Evolutionary conservation across 176 grass and related monocot species (phyloP).

Genomic region (Saccharum officinarum): DNA sequence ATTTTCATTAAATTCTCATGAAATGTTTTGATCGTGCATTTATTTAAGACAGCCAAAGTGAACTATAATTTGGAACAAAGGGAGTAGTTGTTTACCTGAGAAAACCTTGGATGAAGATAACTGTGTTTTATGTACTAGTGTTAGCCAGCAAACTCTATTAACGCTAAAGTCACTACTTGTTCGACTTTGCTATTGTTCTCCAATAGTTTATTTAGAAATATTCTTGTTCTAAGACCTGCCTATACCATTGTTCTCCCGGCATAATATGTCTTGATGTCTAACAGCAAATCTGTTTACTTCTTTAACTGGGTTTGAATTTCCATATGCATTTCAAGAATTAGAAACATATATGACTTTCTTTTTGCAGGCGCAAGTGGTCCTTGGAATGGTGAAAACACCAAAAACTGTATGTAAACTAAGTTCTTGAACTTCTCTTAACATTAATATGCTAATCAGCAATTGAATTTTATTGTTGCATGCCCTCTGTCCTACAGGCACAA

Average conservation of each 20-base stretch:
- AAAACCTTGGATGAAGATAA: neutral
- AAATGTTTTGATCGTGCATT: neutral
- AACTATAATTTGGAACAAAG: neutral
- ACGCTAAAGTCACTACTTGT: neutral
- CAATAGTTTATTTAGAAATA: constrained; percentile 11
- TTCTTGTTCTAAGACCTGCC: neutral
- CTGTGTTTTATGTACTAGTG: neutral
- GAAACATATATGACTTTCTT: constrained; percentile 21
- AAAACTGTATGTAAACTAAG: constrained; percentile 59
- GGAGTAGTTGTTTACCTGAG: neutral
- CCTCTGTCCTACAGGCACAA: constrained; percentile 52
- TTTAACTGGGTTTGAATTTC: constrained; percentile 13
- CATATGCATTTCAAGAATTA: neutral
- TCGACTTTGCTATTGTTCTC: neutral
- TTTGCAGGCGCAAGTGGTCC: constrained; percentile 87
- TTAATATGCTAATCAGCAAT: constrained; percentile 8
- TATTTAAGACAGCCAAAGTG: neutral
- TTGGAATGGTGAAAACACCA: constrained; percentile 95
- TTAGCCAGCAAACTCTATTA: neutral
- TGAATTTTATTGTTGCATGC: constrained; percentile 35
- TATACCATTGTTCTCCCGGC: neutral
- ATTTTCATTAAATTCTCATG: neutral
- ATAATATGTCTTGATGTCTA: constrained; percentile 22
- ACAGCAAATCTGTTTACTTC: neutral
- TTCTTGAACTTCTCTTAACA: constrained; percentile 23